Evolutionary conservation across 31 red algal species (phyloP).

Genomic region (Odonthalia washingtoniensis): DNA sequence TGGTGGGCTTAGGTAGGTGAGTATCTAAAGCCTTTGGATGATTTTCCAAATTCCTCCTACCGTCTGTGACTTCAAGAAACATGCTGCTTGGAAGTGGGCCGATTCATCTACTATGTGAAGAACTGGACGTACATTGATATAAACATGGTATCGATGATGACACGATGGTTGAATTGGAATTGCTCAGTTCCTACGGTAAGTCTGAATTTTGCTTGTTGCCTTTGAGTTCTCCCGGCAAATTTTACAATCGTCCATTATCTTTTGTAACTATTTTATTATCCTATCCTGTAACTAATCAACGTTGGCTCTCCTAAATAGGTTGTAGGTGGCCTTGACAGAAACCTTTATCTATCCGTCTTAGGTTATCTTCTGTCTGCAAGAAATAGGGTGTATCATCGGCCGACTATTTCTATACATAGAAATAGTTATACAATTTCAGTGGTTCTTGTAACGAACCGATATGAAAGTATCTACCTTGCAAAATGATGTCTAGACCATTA

Average conservation of each 20-base stretch:
- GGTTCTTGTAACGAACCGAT: background rate
- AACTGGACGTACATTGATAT: constrained; percentile 35
- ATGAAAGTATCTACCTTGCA: too few species aligned
- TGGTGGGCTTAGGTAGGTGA: too few species aligned
- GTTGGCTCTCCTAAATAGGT: background rate
- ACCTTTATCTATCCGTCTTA: background rate
- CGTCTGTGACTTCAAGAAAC: constrained; percentile 21
- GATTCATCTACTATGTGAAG: constrained; percentile 44
- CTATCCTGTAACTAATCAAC: background rate
- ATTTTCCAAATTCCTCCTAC: constrained; percentile 17
- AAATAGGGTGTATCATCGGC: background rate
- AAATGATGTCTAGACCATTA: constrained; percentile 6
- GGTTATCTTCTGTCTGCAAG: background rate
- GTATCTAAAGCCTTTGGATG: constrained; percentile 15
- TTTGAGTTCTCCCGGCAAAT: background rate
- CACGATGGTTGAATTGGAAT: constrained; percentile 32
- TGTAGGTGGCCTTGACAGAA: background rate
- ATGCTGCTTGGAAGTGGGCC: constrained; percentile 30
- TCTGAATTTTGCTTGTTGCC: background rate
- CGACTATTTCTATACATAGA: background rate
- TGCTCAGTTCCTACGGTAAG: constrained; percentile 25
- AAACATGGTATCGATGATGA: too few species aligned
- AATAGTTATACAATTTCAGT: background rate
- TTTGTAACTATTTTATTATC: background rate
- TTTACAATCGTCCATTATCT: too few species aligned